Conservation (phyloP, 2,329 filamentous ascomycete genomes). For the Ophiognomonia clavigignenti-juglandacearum region DNA sequence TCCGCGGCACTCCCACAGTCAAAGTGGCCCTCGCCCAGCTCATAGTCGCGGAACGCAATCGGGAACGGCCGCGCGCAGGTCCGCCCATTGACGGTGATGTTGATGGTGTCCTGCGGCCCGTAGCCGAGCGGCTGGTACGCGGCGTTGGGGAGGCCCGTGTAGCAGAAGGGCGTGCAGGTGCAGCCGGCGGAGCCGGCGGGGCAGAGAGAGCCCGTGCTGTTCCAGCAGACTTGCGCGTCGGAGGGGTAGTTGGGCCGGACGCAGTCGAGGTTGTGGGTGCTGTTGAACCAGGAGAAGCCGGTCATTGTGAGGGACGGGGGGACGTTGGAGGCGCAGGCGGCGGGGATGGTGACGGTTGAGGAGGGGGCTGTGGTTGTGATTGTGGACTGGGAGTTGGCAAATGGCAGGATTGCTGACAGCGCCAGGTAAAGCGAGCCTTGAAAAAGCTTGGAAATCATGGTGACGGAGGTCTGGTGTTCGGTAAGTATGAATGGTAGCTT, state of each 20-base stretch:
- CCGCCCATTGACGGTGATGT: not conserved
- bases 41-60: not conserved
- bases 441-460: too few species aligned
- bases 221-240: conserved; percentile 6
- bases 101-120: conserved; percentile 7
- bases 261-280: conserved; percentile 12
- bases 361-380: too few species aligned
- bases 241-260: conserved; percentile 4
- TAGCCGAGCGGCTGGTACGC: conserved; percentile 8
- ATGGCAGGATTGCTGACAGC: too few species aligned
- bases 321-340: too few species aligned
- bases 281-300: conserved; percentile 13
- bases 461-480: too few species aligned
- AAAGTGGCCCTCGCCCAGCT: conserved; percentile 6
- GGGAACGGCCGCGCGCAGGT: not conserved
- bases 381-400: too few species aligned
- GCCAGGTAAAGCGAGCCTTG: too few species aligned
- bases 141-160: conserved; percentile 2
- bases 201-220: conserved; percentile 2
- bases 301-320: too few species aligned
- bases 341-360: too few species aligned
- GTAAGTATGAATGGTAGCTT: too few species aligned
- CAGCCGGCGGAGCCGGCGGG: not conserved
- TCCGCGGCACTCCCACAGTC: conserved; percentile 7
- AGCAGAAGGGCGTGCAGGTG: conserved; percentile 4